phyloP scores from a whole-genome alignment of 441 rosid species.

The Gossypium schwendimanii region DNA sequence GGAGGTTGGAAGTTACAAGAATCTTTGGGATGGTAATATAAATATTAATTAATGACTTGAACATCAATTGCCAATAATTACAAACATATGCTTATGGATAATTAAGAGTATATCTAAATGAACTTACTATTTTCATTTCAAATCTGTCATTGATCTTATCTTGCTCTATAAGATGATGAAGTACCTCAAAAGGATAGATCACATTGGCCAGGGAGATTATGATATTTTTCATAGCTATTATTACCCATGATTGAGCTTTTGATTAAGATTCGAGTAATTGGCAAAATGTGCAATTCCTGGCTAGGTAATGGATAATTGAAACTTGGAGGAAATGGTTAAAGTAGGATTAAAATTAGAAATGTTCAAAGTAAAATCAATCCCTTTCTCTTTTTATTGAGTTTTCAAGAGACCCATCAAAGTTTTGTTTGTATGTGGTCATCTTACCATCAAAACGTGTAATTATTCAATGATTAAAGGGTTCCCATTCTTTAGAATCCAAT shows the following conservation, averaged over 20 bases:
- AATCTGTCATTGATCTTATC: not conserved
- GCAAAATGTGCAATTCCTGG: not conserved
- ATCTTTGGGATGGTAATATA: not conserved
- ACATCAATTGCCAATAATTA: not conserved
- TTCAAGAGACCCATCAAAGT: not conserved
- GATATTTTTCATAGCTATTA: not conserved
- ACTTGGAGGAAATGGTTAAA: not conserved
- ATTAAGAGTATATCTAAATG: not conserved
- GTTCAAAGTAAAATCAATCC: not conserved
- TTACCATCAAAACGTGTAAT: not conserved
- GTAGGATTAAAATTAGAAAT: not conserved
- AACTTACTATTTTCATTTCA: not conserved
- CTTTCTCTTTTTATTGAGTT: not conserved
- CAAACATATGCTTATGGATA: not conserved
- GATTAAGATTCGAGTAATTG: not conserved
- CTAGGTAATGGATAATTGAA: not conserved
- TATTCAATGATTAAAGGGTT: not conserved
- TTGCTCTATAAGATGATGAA: not conserved
- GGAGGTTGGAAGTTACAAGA: constrained; percentile 7
- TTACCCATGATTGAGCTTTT: not conserved
- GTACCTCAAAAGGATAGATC: not conserved
- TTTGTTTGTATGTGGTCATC: not conserved
- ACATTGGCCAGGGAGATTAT: not conserved
- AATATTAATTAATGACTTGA: not conserved
- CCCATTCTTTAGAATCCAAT: not conserved